phyloP scores from a whole-genome alignment of 2,329 filamentous ascomycete genomes.

The Nigrospora osmanthi region DNA sequence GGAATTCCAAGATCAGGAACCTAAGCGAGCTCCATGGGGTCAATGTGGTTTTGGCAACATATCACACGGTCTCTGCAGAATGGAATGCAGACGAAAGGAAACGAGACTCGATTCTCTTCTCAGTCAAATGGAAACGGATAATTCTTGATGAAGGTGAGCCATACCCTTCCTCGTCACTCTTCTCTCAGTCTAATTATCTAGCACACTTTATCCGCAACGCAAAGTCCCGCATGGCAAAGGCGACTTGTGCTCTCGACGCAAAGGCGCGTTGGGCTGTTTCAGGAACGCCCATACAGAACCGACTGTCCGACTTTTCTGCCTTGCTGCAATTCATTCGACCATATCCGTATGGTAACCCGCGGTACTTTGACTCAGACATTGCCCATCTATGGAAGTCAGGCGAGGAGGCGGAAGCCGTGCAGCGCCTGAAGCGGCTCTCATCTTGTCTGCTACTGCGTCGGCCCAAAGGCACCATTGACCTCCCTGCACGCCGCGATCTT shows the following conservation, averaged over 20 bases:
- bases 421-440: slow-evolving; percentile 29
- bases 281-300: slow-evolving; percentile 40
- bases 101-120: slow-evolving; percentile 21
- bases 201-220: slow-evolving; percentile 31
- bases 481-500: no score
- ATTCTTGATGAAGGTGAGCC: slow-evolving; percentile 29
- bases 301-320: slow-evolving; percentile 28
- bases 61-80: slow-evolving; percentile 29
- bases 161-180: background rate
- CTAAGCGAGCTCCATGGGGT: slow-evolving; percentile 6
- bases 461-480: slow-evolving; percentile 25
- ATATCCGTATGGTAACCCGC: slow-evolving; percentile 29
- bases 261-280: slow-evolving; percentile 34
- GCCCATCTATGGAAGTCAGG: slow-evolving; percentile 28
- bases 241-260: slow-evolving; percentile 25
- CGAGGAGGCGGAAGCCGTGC: slow-evolving; percentile 24
- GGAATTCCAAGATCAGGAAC: slow-evolving; percentile 12
- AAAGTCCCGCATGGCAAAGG: slow-evolving; percentile 22
- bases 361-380: slow-evolving; percentile 29
- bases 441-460: slow-evolving; percentile 30
- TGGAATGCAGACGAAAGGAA: slow-evolving; percentile 12
- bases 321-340: slow-evolving; percentile 33
- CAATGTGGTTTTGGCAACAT: slow-evolving; percentile 30
- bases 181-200: slow-evolving; percentile 8
- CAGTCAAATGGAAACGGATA: slow-evolving; percentile 26